A percentile compares a stretch with the other conserved stretches of the same genome.
Conservation (phyloP, 371 early-diverging fungal species). For the Sporodiniella umbellata region DNA sequence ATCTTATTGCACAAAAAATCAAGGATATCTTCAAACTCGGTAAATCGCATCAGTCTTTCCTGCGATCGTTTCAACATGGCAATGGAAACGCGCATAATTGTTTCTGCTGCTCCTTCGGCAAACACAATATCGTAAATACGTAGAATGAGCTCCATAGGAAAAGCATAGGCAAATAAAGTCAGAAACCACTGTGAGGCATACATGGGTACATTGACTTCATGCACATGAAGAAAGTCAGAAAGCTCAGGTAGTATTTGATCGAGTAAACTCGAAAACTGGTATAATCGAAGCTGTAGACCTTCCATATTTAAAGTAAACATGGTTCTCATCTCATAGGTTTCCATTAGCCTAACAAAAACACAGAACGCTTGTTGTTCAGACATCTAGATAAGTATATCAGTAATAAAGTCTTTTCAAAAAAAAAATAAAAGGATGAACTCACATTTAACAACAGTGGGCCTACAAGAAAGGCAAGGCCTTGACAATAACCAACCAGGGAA, state of each 20-base stretch:
- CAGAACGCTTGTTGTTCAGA: constrained; percentile 89
- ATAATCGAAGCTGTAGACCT: constrained; percentile 72
- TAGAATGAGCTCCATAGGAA: constrained; percentile 71
- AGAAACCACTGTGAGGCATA: constrained; percentile 87
- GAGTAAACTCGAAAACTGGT: constrained; percentile 76
- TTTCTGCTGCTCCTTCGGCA: constrained; percentile 72
- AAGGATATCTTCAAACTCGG: constrained; percentile 77
- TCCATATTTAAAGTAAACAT: constrained; percentile 77
- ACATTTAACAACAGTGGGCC: constrained; percentile 87
- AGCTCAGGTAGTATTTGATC: constrained; percentile 71
- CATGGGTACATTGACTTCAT: constrained; percentile 75
- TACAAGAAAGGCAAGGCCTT: constrained; percentile 90
- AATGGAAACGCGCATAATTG: constrained; percentile 77
- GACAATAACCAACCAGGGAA: constrained; percentile 91
- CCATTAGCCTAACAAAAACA: constrained; percentile 84
- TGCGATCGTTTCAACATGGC: constrained; percentile 75
- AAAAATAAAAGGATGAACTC: constrained; percentile 18
- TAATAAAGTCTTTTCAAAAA: not conserved
- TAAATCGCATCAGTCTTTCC: constrained; percentile 57
- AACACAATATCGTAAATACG: constrained; percentile 76
- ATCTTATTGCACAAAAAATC: constrained; percentile 73
- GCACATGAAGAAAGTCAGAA: constrained; percentile 58
- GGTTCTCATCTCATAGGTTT: constrained; percentile 70
- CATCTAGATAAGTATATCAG: constrained; percentile 50
- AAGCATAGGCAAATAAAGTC: constrained; percentile 79